Conservation (phyloP, 805 yeast species). For the Ogataea zsoltii region DNA sequence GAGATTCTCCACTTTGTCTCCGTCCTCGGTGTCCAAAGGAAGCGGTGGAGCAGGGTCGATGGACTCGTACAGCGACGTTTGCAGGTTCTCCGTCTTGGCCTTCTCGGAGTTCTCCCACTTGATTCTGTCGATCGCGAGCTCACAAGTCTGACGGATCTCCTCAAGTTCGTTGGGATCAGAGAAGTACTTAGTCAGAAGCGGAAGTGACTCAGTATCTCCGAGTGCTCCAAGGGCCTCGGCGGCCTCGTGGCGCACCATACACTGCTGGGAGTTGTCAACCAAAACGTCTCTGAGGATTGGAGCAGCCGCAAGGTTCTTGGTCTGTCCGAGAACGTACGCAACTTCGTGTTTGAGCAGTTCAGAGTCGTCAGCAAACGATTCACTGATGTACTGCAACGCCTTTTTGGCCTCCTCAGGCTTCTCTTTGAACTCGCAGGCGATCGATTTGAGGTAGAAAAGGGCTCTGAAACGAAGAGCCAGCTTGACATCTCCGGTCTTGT, state of each 20-base stretch:
- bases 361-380: slow-evolving; percentile 75
- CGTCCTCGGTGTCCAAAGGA: slow-evolving; percentile 49
- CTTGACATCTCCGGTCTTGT: slow-evolving; percentile 65
- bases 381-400: slow-evolving; percentile 83
- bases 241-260: slow-evolving; percentile 99
- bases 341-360: slow-evolving; percentile 96
- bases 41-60: slow-evolving; percentile 99
- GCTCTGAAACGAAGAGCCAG: slow-evolving; percentile 93
- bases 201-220: slow-evolving; percentile 75
- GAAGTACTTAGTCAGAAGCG: slow-evolving; percentile 61
- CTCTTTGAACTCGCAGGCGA: slow-evolving; percentile 70
- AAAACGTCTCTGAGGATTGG: slow-evolving; percentile 74
- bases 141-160: slow-evolving; percentile 96
- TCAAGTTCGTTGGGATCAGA: slow-evolving; percentile 68
- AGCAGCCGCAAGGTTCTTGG: slow-evolving; percentile 78
- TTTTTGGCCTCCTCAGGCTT: slow-evolving; percentile 54
- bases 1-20: slow-evolving; percentile 65
- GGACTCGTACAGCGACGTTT: slow-evolving; percentile 75
- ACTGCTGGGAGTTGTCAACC: slow-evolving; percentile 64
- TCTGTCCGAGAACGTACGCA: slow-evolving; percentile 96
- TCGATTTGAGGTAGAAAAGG: slow-evolving; percentile 81
- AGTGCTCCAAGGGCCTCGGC: slow-evolving; percentile 98
- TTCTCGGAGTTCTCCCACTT: slow-evolving; percentile 81
- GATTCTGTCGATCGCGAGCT: slow-evolving; percentile 92
- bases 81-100: slow-evolving; percentile 67